phyloP scores from a whole-genome alignment of 1,139 yeast species.

The Eremothecium sinecaudum region DNA sequence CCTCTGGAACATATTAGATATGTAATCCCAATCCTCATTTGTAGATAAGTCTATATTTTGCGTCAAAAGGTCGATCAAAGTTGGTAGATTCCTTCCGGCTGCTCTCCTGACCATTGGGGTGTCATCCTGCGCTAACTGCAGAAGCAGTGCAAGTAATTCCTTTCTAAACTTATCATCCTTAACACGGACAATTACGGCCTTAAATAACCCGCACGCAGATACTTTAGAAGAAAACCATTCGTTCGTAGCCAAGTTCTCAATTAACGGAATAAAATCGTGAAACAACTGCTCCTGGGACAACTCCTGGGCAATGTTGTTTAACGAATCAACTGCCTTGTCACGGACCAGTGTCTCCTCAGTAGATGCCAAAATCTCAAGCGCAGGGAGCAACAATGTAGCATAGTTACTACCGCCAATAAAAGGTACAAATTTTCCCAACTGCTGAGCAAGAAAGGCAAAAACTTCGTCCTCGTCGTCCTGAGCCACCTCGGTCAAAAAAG shows the following conservation, averaged over 20 bases:
- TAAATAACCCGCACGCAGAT: conserved; percentile 84
- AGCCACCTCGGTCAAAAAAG: conserved; percentile 82
- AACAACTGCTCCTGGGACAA: conserved; percentile 60
- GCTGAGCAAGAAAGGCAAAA: conserved; percentile 84
- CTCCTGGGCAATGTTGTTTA: conserved; percentile 59
- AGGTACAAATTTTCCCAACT: conserved; percentile 80
- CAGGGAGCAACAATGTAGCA: conserved; percentile 70
- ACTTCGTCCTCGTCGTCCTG: conserved; percentile 99
- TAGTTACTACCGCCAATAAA: conserved; percentile 76
- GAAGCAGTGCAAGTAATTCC: conserved; percentile 56
- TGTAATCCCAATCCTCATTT: conserved; percentile 57
- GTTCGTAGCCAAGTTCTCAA: conserved; percentile 70
- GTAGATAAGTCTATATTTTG: conserved; percentile 33
- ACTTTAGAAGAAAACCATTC: conserved; percentile 95
- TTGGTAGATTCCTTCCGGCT: conserved; percentile 79
- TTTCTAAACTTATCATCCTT: conserved; percentile 42
- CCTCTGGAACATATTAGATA: conserved; percentile 72
- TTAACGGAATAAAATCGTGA: conserved; percentile 61
- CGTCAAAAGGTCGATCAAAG: conserved; percentile 51
- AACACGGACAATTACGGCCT: conserved; percentile 58
- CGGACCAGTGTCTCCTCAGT: conserved; percentile 98
- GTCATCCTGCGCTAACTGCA: conserved; percentile 74
- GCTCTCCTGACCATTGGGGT: conserved; percentile 98
- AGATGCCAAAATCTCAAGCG: conserved; percentile 80
- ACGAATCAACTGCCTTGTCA: conserved; percentile 84